A percentile compares a stretch with the other conserved stretches of the same genome.
Evolutionary conservation across 164 flowering plant species (phyloP).

Genomic region (Kalanchoe fedtschenkoi): DNA sequence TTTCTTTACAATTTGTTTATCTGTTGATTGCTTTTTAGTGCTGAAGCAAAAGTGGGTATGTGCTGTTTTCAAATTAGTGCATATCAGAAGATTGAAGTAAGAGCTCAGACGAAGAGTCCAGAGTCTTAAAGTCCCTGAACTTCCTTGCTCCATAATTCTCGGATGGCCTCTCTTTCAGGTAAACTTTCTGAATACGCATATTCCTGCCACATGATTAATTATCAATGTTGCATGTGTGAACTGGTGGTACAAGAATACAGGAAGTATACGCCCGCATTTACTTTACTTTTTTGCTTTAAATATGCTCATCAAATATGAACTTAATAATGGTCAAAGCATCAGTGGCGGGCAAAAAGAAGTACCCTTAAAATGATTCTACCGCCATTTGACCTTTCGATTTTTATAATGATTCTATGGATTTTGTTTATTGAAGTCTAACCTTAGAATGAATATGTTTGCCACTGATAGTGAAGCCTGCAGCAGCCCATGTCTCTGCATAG

Average conservation of each 20-base stretch:
- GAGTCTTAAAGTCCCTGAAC: background rate
- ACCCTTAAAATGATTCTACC: background rate
- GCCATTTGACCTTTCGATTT: background rate
- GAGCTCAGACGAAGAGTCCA: background rate
- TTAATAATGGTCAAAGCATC: background rate
- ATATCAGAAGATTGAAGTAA: background rate
- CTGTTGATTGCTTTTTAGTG: background rate
- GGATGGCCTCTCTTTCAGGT: background rate
- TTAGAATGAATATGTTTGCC: slow-evolving; percentile 1
- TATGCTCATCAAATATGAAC: background rate
- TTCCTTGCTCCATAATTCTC: background rate
- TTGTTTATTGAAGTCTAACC: background rate
- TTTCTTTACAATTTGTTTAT: background rate
- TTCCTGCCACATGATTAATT: background rate
- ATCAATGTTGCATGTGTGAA: background rate
- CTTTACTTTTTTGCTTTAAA: background rate
- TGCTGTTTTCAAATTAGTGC: background rate
- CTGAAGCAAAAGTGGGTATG: background rate
- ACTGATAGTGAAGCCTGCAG: slow-evolving; percentile 1
- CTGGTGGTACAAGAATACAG: background rate
- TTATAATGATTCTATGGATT: background rate
- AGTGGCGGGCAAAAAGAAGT: background rate
- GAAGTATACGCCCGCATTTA: background rate
- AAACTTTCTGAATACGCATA: background rate
- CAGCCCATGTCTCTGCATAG: background rate